A percentile compares a stretch with the other conserved stretches of the same genome.
Conservation (phyloP, 1,284 basidiomycete species). For the Neolentinus lepideus region DNA sequence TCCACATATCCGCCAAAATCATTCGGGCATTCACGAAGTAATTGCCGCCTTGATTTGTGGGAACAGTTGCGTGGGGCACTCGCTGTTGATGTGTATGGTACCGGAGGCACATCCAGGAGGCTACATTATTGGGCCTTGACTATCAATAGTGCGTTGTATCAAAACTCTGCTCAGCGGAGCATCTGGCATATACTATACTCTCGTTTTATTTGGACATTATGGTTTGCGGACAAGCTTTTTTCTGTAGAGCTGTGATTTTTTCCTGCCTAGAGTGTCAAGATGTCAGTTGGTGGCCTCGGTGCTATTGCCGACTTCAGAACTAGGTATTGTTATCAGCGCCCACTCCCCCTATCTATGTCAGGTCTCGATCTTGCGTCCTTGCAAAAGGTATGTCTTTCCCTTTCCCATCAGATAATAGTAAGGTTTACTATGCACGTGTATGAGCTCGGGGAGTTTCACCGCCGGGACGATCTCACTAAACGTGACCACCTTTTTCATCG, state of each 20-base stretch:
- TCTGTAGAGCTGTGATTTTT: no score
- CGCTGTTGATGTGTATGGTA: not conserved
- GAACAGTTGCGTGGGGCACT: no score
- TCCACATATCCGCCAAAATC: conserved; percentile 95
- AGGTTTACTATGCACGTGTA: not conserved
- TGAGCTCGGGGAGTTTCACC: not conserved
- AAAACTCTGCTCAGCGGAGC: not conserved
- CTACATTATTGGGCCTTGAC: not conserved
- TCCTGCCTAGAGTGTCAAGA: no score
- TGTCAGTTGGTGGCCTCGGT: no score
- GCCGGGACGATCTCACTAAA: not conserved
- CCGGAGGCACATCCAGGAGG: not conserved
- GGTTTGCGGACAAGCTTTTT: no score
- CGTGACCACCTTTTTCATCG: no score
- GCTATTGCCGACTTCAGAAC: no score
- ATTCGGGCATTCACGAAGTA: conserved; percentile 88
- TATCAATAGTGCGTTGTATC: not conserved
- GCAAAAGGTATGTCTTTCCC: not conserved
- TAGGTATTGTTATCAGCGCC: no score
- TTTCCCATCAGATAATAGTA: not conserved
- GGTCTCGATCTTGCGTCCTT: no score
- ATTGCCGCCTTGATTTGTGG: conserved; percentile 3
- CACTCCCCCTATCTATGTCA: no score
- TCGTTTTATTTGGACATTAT: not conserved
- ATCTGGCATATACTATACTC: not conserved